These are phyloP conservation scores for Bombardia bombarda DNA, from an alignment of 495 filamentous ascomycete genomes.

Conservation along the genomic window DNA sequence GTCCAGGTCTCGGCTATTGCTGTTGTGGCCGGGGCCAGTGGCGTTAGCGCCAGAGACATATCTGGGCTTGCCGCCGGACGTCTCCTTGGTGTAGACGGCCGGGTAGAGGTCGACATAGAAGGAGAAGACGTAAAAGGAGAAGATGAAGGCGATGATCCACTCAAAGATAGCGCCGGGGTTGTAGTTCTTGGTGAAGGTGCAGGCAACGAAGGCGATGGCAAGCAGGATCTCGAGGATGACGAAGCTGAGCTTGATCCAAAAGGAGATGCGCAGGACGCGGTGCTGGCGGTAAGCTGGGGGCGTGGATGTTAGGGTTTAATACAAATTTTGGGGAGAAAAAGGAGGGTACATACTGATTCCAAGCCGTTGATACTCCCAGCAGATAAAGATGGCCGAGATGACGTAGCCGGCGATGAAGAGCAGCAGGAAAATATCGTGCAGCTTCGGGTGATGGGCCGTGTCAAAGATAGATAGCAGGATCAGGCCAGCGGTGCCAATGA, in stretches of 20 bases:
- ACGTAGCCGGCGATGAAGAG: conserved; percentile 84
- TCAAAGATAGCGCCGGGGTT: conserved; percentile 53
- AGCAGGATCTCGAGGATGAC: conserved; percentile 71
- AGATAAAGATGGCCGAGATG: conserved; percentile 74
- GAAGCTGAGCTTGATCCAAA: conserved; percentile 76
- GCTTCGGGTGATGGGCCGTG: conserved; percentile 51
- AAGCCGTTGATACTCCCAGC: conserved; percentile 78
- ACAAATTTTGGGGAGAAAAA: not conserved
- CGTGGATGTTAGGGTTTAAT: conserved; percentile 1
- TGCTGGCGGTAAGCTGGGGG: conserved; percentile 63
- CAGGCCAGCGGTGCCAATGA: conserved; percentile 69
- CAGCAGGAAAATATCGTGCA: conserved; percentile 71
- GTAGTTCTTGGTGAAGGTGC: conserved; percentile 30
- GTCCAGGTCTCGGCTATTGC: not conserved
- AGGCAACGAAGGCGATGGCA: conserved; percentile 54
- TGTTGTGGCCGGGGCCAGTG: not conserved
- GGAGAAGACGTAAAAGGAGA: conserved; percentile 81
- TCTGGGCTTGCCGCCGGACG: not conserved
- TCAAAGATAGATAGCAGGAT: conserved; percentile 83
- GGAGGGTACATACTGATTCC: conserved; percentile 47
- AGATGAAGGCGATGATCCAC: conserved; percentile 84
- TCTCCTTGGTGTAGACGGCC: conserved; percentile 54
- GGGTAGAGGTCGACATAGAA: conserved; percentile 86
- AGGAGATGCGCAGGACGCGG: conserved; percentile 62
- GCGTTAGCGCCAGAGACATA: too few relatives aligned